phyloP scores from a whole-genome alignment of 2,329 filamentous ascomycete genomes.

The Phyllosticta ampelicida region DNA sequence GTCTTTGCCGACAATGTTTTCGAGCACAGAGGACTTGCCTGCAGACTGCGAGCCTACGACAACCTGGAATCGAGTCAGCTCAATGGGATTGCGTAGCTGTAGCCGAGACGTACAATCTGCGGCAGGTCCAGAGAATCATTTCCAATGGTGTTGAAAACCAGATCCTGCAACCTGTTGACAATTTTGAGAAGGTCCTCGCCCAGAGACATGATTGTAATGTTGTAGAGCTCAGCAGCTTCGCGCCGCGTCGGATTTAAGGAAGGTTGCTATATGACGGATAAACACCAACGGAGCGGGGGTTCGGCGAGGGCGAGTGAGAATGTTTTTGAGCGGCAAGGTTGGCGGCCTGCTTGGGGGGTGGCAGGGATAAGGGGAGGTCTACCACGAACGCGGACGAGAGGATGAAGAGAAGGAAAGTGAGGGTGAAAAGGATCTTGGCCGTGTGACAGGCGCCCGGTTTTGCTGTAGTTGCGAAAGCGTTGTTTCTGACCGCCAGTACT shows the following conservation, averaged over 20 bases:
- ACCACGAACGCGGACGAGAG: not conserved
- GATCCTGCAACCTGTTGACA: conserved; percentile 96
- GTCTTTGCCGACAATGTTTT: conserved; percentile 97
- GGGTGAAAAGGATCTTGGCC: not conserved
- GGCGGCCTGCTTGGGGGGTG: not conserved
- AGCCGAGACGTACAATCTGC: conserved; percentile 83
- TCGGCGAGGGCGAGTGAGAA: not conserved
- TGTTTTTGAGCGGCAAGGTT: not conserved
- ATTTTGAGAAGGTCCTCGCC: conserved; percentile 91
- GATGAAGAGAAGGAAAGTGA: not conserved
- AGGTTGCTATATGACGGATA: not conserved
- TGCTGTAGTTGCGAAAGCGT: not conserved
- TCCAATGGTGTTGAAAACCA: conserved; percentile 99
- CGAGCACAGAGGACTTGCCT: conserved; percentile 94
- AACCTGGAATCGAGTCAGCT: conserved; percentile 49
- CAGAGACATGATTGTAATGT: conserved; percentile 66
- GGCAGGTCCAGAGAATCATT: conserved; percentile 96
- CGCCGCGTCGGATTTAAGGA: not conserved
- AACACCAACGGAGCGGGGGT: not conserved
- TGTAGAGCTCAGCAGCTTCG: not conserved
- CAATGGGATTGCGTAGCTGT: conserved; percentile 10
- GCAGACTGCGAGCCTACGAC: conserved; percentile 98
- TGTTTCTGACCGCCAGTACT: not conserved
- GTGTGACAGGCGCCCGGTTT: not conserved
- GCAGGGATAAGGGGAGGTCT: not conserved